Conservation (phyloP, 1,284 basidiomycete genomes). For the Microbotryum saponariae region DNA sequence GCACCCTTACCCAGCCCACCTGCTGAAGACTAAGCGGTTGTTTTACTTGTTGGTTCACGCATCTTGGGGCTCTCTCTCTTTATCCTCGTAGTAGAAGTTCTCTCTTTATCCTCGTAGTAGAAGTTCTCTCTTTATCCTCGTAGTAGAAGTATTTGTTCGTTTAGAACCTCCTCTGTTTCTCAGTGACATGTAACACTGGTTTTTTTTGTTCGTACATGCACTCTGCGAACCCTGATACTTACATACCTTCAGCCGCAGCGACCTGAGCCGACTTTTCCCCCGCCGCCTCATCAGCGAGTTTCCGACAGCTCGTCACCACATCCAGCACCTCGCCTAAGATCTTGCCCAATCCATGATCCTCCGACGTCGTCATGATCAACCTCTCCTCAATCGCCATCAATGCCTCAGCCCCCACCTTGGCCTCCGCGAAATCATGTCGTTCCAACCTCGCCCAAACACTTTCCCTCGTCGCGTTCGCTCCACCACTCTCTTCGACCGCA, state of each 20-base stretch:
- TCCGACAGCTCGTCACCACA: conserved; percentile 8
- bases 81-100: no score
- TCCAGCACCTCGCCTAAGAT: conserved; percentile 21
- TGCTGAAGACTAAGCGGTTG: no score
- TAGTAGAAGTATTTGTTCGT: no score
- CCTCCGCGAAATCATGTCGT: conserved; percentile 18
- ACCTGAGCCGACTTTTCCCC: not conserved
- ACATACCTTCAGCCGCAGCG: not conserved
- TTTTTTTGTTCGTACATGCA: no score
- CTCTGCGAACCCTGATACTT: no score
- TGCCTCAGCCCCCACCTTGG: conserved; percentile 12
- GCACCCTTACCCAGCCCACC: no score
- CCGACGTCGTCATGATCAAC: conserved; percentile 14
- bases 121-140: no score
- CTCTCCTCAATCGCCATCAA: conserved; percentile 9
- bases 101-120: no score
- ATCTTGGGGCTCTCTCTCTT: no score
- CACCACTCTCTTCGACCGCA: conserved; percentile 20
- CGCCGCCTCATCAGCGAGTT: not conserved
- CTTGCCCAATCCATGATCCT: conserved; percentile 26
- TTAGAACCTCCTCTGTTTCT: no score
- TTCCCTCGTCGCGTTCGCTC: conserved; percentile 9
- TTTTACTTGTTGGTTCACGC: no score
- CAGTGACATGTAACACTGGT: no score
- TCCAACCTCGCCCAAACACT: conserved; percentile 20